Percentiles rank a stretch among this genome's conserved stretches.
Conservation (phyloP, 169 alveolate species). For the Eimeria brunetti region DNA sequence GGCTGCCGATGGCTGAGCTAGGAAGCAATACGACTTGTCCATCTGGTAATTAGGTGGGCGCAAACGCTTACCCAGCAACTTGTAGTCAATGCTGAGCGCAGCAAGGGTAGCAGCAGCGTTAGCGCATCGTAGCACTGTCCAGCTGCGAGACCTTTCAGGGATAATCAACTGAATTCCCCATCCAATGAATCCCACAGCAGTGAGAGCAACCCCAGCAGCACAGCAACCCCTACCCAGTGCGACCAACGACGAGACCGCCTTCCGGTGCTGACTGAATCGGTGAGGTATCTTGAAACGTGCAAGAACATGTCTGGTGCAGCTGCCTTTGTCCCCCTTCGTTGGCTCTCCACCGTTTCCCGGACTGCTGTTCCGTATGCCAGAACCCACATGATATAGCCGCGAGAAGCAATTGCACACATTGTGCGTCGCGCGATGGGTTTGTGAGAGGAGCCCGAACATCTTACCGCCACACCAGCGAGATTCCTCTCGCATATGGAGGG, state of each 20-base stretch:
- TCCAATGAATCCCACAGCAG: slow-evolving; percentile 17
- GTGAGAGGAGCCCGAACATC: slow-evolving; percentile 4
- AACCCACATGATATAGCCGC: background rate
- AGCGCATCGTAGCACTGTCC: slow-evolving; percentile 63
- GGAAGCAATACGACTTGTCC: background rate
- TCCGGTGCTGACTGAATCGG: background rate
- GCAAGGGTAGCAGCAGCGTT: slow-evolving; percentile 60
- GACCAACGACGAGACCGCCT: background rate
- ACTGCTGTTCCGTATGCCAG: background rate
- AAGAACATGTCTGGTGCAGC: background rate
- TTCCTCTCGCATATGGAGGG: background rate
- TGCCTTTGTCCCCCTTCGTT: background rate
- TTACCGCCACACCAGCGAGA: background rate
- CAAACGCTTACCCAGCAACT: slow-evolving; percentile 49
- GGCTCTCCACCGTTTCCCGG: background rate
- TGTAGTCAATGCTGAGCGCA: slow-evolving; percentile 76
- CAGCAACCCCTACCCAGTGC: slow-evolving; percentile 10
- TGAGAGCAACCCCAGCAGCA: slow-evolving; percentile 34
- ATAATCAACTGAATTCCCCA: slow-evolving; percentile 44
- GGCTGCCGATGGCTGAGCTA: background rate
- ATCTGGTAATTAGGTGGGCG: background rate
- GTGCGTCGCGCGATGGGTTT: background rate
- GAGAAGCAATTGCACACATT: background rate
- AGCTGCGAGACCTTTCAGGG: slow-evolving; percentile 63
- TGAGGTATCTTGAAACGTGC: slow-evolving; percentile 31